phyloP scores from a whole-genome alignment of 768 basidiomycete species.

The Mrakia blollopis region DNA sequence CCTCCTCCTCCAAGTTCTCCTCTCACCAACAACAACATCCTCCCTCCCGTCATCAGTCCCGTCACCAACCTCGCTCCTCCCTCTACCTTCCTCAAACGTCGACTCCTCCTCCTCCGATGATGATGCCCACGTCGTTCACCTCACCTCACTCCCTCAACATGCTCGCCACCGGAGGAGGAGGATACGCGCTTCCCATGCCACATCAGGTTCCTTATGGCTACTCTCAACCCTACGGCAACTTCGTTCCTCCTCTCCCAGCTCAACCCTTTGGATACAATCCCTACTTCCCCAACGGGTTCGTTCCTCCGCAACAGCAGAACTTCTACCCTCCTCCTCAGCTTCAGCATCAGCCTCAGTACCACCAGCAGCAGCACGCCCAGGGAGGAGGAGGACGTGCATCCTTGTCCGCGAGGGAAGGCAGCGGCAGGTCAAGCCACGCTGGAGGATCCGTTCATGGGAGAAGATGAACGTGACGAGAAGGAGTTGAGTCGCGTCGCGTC shows the following conservation, averaged over 20 bases:
- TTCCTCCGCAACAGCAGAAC: neutral
- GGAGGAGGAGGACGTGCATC: no score
- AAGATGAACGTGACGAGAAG: neutral
- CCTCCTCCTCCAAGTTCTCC: neutral
- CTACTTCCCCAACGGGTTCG: slow-evolving; percentile 9
- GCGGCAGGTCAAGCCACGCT: neutral
- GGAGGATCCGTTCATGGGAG: neutral
- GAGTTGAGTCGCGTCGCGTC: no score
- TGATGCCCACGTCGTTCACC: slow-evolving; percentile 4
- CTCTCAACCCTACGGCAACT: neutral
- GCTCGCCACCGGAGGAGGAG: neutral
- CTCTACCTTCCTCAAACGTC: neutral
- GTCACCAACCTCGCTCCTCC: neutral
- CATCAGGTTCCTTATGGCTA: slow-evolving; percentile 4
- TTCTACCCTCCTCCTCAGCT: neutral
- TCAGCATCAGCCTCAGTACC: neutral
- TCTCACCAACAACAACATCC: neutral
- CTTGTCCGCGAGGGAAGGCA: neutral
- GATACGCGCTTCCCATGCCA: neutral
- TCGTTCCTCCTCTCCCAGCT: neutral
- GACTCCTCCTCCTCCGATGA: neutral
- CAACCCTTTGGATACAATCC: slow-evolving; percentile 5
- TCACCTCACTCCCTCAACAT: neutral
- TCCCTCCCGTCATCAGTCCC: neutral
- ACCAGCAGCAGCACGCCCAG: neutral